Evolutionary conservation across 1,284 basidiomycete genomes (phyloP).

Genomic region (Veloporphyrellus conicus): DNA sequence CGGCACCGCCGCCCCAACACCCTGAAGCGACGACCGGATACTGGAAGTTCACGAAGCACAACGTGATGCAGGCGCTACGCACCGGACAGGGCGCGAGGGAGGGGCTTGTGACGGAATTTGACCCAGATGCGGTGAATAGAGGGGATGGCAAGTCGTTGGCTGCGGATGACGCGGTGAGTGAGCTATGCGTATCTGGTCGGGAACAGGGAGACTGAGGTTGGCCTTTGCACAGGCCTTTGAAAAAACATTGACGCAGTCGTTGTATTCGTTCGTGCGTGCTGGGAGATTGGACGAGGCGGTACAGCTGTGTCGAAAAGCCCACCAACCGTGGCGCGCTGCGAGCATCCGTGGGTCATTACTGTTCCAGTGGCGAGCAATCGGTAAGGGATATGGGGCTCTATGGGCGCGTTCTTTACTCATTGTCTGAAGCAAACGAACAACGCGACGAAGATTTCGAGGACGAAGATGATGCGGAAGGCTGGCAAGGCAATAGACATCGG

Average conservation of each 20-base stretch:
- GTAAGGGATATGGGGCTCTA: conserved; percentile 36
- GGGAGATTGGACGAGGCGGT: conserved; percentile 82
- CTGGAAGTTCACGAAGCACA: conserved; percentile 77
- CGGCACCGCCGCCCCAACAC: conserved; percentile 51
- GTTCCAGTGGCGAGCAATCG: conserved; percentile 70
- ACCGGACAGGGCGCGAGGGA: conserved; percentile 46
- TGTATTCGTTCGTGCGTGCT: conserved; percentile 77
- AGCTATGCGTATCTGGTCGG: conserved; percentile 3
- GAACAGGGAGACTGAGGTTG: conserved; percentile 1
- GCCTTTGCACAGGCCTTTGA: conserved; percentile 60
- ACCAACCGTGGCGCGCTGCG: conserved; percentile 89
- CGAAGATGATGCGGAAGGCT: conserved; percentile 46
- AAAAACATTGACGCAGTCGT: conserved; percentile 64
- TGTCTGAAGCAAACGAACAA: conserved; percentile 43
- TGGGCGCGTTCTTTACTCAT: conserved; percentile 4
- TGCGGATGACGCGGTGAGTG: conserved; percentile 65
- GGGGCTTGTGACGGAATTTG: conserved; percentile 61
- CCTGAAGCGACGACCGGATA: conserved; percentile 75
- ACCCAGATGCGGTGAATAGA: conserved; percentile 68
- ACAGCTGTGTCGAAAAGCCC: conserved; percentile 76
- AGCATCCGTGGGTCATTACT: conserved; percentile 74
- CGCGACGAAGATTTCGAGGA: conserved; percentile 51
- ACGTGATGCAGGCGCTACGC: conserved; percentile 59
- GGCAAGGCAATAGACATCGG: conserved; percentile 70
- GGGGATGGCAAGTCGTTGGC: conserved; percentile 55